Percentiles rank a stretch among this genome's conserved stretches.
Evolutionary conservation across 305 asterid genomes (phyloP).

Genomic region (Ilex paraguariensis): DNA sequence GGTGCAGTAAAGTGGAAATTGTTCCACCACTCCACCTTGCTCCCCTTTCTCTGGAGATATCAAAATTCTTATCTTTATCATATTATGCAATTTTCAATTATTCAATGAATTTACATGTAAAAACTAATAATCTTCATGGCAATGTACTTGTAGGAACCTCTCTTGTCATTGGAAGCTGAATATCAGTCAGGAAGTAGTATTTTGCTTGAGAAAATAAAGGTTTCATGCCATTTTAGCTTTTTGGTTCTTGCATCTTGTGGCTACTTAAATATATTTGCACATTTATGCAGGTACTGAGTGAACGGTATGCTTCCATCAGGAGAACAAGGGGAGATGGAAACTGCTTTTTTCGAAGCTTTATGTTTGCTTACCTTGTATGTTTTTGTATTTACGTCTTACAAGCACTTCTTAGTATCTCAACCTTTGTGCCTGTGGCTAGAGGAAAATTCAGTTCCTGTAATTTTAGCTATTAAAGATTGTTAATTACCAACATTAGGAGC

Average conservation of each 20-base stretch:
- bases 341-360: conserved; percentile 95
- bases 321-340: conserved; percentile 95
- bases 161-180: conserved; percentile 70
- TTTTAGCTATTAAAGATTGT: conserved; percentile 20
- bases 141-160: conserved; percentile 62
- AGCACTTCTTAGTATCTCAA: conserved; percentile 8
- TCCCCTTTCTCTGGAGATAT: no score
- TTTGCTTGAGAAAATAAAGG: conserved; percentile 87
- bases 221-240: conserved; percentile 19
- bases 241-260: conserved; percentile 7
- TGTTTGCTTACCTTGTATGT: conserved; percentile 92
- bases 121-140: conserved; percentile 2
- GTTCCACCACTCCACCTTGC: no score
- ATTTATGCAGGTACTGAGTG: conserved; percentile 52
- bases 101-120: conserved; percentile 5
- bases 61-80: no score
- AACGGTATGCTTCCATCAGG: conserved; percentile 76
- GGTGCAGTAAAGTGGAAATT: no score
- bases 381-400: conserved; percentile 9
- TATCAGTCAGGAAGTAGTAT: conserved; percentile 78
- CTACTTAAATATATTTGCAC: neutral
- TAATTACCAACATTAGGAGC: conserved; percentile 50
- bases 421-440: neutral
- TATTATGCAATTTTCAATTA: neutral
- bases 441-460: neutral